A percentile compares a stretch with the other conserved stretches of the same genome.
phyloP scores from a whole-genome alignment of 2,329 filamentous ascomycete species.

The Monilinia fructicola region DNA sequence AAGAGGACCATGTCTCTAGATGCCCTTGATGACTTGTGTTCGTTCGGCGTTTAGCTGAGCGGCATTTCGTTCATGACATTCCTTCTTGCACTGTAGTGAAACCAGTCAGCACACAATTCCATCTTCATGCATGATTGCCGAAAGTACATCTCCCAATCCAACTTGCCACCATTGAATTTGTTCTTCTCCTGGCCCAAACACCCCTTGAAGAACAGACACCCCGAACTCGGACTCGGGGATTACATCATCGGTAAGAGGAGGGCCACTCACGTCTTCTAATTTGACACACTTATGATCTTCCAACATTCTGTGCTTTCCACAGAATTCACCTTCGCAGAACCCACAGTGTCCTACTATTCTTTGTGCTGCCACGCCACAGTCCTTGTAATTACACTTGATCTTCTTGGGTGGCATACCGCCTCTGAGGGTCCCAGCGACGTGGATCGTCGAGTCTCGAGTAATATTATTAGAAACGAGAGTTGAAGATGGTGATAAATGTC shows the following conservation, averaged over 20 bases:
- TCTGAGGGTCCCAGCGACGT: constrained; percentile 57
- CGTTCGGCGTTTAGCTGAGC: constrained; percentile 89
- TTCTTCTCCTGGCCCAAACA: background rate
- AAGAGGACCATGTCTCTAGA: constrained; percentile 52
- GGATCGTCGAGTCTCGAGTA: constrained; percentile 50
- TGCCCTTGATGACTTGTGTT: constrained; percentile 89
- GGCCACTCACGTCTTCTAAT: constrained; percentile 73
- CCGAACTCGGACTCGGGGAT: too few relatives aligned
- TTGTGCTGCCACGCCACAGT: constrained; percentile 84
- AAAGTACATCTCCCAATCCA: constrained; percentile 41
- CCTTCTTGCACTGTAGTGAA: constrained; percentile 77
- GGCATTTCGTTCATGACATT: constrained; percentile 90
- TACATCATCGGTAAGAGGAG: constrained; percentile 19
- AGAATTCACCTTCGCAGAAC: constrained; percentile 93
- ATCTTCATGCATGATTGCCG: constrained; percentile 41
- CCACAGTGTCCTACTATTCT: constrained; percentile 94
- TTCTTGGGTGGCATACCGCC: constrained; percentile 61
- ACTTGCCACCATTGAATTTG: constrained; percentile 43
- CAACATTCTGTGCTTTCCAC: constrained; percentile 88
- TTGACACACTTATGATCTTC: constrained; percentile 93
- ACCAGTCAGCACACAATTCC: constrained; percentile 11
- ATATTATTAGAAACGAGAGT: constrained; percentile 51
- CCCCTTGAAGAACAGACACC: constrained; percentile 32
- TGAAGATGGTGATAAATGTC: constrained; percentile 48
- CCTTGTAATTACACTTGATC: constrained; percentile 83